phyloP scores from a whole-genome alignment of 163 green algal genomes.

The Trebouxia gelatinosa region DNA sequence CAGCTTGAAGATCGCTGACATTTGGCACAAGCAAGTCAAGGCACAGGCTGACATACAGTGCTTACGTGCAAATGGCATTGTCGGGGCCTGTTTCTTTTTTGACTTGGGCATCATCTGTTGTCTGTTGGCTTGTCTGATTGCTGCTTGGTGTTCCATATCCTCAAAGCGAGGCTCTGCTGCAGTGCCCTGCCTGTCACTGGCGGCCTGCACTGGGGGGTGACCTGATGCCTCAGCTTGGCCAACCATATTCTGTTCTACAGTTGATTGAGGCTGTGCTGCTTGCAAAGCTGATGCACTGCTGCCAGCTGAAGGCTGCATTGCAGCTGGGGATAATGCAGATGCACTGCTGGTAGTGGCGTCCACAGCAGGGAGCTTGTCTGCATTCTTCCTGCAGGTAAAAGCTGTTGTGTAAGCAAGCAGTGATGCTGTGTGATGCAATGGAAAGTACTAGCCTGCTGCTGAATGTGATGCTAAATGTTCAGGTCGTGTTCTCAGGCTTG shows the following conservation, averaged over 20 bases:
- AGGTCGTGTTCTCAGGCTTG: not conserved
- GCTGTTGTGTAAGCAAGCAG: too few relatives aligned
- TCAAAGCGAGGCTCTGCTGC: not conserved
- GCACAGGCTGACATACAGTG: not conserved
- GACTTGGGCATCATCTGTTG: not conserved
- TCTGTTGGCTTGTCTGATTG: not conserved
- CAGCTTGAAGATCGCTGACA: not conserved
- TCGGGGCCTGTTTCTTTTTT: not conserved
- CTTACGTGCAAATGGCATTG: constrained; percentile 1
- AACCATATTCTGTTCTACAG: not conserved
- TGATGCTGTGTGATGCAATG: too few relatives aligned
- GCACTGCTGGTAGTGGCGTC: too few relatives aligned
- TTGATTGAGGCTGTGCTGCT: not conserved
- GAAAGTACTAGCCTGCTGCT: too few relatives aligned
- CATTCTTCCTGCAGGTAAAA: too few relatives aligned
- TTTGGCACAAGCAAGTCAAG: not conserved
- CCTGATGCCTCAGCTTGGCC: too few relatives aligned
- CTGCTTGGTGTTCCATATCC: not conserved
- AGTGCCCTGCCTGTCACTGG: not conserved
- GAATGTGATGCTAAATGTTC: too few relatives aligned
- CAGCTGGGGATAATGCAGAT: too few relatives aligned
- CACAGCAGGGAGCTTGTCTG: too few relatives aligned
- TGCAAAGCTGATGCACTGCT: not conserved
- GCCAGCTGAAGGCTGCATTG: too few relatives aligned
- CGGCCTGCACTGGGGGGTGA: not conserved